These are phyloP conservation scores for Eleusine coracana DNA, from an alignment of 176 grass and related monocot genomes.

Conservation along the genomic window DNA sequence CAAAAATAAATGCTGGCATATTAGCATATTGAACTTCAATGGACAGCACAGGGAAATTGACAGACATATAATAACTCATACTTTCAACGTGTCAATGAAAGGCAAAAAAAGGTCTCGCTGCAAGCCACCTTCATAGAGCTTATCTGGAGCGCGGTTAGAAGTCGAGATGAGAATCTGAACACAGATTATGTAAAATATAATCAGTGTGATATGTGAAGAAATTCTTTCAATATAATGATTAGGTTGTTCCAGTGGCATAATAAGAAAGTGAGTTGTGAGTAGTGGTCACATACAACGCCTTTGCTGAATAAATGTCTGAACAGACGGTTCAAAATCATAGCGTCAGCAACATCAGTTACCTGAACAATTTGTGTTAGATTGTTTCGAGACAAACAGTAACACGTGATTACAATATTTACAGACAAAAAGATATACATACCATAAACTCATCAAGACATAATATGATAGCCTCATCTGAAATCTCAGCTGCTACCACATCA, in stretches of 20 bases:
- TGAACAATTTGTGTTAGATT: constrained; percentile 30
- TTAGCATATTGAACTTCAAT: constrained; percentile 10
- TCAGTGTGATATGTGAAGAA: constrained; percentile 21
- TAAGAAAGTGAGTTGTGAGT: constrained; percentile 24
- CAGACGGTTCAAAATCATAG: constrained; percentile 88
- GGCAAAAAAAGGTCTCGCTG: constrained; percentile 73
- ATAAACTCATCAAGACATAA: constrained; percentile 98
- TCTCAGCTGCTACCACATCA: constrained; percentile 93
- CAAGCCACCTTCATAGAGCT: constrained; percentile 75
- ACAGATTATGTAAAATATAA: constrained; percentile 35
- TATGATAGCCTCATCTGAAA: constrained; percentile 90
- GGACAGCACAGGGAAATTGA: constrained; percentile 11
- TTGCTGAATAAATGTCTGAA: constrained; percentile 91
- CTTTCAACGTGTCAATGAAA: constrained; percentile 90
- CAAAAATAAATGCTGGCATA: constrained; percentile 18
- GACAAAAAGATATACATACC: constrained; percentile 52
- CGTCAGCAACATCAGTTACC: constrained; percentile 98
- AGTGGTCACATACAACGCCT: constrained; percentile 73
- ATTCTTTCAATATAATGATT: constrained; percentile 18
- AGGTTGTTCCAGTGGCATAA: constrained; percentile 23
- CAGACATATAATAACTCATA: constrained; percentile 38
- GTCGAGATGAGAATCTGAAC: constrained; percentile 87
- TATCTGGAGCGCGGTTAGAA: constrained; percentile 81
- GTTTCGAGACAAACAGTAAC: constrained; percentile 10
- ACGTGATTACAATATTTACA: background rate